Evolutionary conservation across 306 rosid genomes (phyloP).

Genomic region (Dalbergia oliveri): DNA sequence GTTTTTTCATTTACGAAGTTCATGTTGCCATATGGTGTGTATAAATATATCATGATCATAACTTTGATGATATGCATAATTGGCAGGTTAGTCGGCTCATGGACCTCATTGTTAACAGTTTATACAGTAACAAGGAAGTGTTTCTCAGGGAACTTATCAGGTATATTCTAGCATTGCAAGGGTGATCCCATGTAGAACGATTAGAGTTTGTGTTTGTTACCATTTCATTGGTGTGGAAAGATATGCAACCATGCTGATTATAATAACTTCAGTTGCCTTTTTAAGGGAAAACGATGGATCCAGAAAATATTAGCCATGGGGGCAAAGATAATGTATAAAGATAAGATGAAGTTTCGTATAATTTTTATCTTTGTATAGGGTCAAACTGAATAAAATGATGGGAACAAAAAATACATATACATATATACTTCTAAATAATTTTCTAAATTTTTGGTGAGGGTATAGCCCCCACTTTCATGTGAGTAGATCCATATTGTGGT

Average conservation of each 20-base stretch:
- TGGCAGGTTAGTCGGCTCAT: conserved; percentile 94
- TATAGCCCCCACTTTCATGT: no score
- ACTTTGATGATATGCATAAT: conserved; percentile 27
- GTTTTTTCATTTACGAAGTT: not conserved
- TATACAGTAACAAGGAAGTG: conserved; percentile 96
- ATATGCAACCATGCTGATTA: not conserved
- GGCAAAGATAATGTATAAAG: no score
- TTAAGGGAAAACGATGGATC: not conserved
- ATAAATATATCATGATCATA: conserved; percentile 4
- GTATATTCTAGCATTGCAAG: conserved; percentile 45
- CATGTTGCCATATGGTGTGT: not conserved
- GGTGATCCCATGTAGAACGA: not conserved
- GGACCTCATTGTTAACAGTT: conserved; percentile 98
- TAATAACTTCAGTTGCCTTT: not conserved
- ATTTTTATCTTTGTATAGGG: no score
- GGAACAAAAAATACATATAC: no score
- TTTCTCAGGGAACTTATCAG: conserved; percentile 97
- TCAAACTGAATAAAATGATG: no score
- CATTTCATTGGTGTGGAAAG: not conserved
- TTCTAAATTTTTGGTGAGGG: no score
- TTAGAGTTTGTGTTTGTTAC: not conserved
- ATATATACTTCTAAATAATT: no score
- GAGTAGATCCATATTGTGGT: not conserved
- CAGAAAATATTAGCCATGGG: no score
- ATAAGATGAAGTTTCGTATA: no score